Evolutionary conservation across 805 yeast genomes (phyloP), one percentile per base, ranked within the genome.

Genomic region (Kodamaea jinghongensis): DNA sequence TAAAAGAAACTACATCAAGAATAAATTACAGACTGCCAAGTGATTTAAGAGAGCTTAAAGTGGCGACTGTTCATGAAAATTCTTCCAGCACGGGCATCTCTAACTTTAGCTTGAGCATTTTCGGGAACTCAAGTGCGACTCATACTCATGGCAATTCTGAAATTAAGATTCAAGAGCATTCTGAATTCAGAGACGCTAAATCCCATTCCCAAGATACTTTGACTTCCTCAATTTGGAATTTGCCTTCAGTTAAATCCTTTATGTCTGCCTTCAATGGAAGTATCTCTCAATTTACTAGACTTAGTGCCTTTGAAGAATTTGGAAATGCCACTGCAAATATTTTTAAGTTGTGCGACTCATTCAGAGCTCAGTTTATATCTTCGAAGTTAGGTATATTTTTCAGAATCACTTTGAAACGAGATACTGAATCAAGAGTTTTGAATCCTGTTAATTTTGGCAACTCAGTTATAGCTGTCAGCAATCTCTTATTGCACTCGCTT

Each of bases 361-460:
- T 45, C 43, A 8, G 42, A 9, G 13, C 38, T 4, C 52, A 44
- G 26, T 63, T 71, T 38, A 50, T 66, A 30, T 43, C 58, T 7
- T 56, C 73, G 0, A 45, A 49, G 7, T 13, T 61, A 1, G 78
- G 78, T 4, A 38, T 51, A 1, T 46, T 64, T 12, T 66, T 76
- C 49, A 50, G 72, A 23, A 57, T 55, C 2, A 62, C 76, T 0
- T 41, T 71, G 20, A 59, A 64, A 38, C 62, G 77, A 49, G 87
- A 81, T 47, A 75, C 87, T 1, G 79, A 78, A 43, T 71, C 76
- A 15, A 61, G 87, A 27, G 70, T 81, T 2, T 70, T 79, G n/a
- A 71, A 80, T 37, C 79, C 86, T 1, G 75, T 65, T 4, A 65
- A 71, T 38, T 67, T 73, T 40, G 86, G 86, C 4, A 79, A 82